Percentiles rank a stretch among this genome's conserved stretches.
Conservation (phyloP, 805 yeast genomes). For the Nakazawaea ishiwadae region DNA sequence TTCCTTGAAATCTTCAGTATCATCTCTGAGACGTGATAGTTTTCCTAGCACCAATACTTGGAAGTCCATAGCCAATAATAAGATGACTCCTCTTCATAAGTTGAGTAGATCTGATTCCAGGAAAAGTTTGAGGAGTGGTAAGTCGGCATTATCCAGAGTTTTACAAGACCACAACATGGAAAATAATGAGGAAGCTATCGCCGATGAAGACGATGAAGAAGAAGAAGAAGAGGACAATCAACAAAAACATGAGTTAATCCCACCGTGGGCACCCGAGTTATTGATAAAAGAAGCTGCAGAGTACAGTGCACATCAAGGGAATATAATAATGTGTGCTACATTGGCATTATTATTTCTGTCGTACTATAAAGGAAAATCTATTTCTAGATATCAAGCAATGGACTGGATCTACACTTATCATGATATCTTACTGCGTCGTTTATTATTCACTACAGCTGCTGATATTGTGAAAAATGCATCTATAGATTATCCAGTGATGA, state of each 20-base stretch:
- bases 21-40: slow-evolving; percentile 13
- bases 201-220: slow-evolving; percentile 13
- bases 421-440: slow-evolving; percentile 43
- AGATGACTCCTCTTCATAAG: slow-evolving; percentile 10
- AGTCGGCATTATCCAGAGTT: slow-evolving; percentile 25
- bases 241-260: slow-evolving; percentile 17
- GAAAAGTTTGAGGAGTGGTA: slow-evolving; percentile 21
- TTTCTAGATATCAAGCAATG: slow-evolving; percentile 31
- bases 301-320: slow-evolving; percentile 59
- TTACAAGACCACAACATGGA: slow-evolving; percentile 15
- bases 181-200: slow-evolving; percentile 7
- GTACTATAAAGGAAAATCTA: slow-evolving; percentile 25
- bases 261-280: slow-evolving; percentile 55
- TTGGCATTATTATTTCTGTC: slow-evolving; percentile 50
- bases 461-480: slow-evolving; percentile 41
- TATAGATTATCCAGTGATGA: slow-evolving; percentile 25
- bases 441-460: slow-evolving; percentile 55
- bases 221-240: slow-evolving; percentile 10
- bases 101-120: slow-evolving; percentile 18
- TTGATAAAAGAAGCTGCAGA: slow-evolving; percentile 48
- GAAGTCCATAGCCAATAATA: slow-evolving; percentile 2
- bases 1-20: slow-evolving; percentile 14
- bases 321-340: slow-evolving; percentile 54
- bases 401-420: slow-evolving; percentile 56
- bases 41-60: slow-evolving; percentile 7